Base-by-base conservation (phyloP, 495 filamentous ascomycete genomes). In the Hypoxylon fuscum region DNA sequence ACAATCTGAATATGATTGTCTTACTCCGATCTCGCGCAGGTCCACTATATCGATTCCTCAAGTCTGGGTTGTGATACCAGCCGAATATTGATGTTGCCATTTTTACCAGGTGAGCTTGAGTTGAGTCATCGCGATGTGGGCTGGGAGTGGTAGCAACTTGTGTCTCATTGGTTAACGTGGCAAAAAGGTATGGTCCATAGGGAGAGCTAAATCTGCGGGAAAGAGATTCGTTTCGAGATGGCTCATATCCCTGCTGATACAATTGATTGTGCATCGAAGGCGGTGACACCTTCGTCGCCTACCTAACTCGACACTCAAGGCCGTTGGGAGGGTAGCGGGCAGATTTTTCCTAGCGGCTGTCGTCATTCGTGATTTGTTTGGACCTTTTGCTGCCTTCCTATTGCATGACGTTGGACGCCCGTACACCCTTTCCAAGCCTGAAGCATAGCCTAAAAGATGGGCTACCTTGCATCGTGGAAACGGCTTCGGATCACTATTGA, bases 71-170 rank as follows among this genome's bases (percentile, higher is more conserved):
- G 53, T 58, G 57, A 58, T 54, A 57, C 57, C 12, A 47, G 35
- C 25, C 45, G 18, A 53, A 44, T 56, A 56, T 58, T 62, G 53
- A 35, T 40, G 32, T 54, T 31, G 42, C 50, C 41, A 46, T 60
- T 61, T 46, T 52, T 34, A 40, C 51, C 52, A 52, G 45, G 56
- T 61, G 45, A 61, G 46, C 32, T 48, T 4, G 38, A 50, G 63
- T 66, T 66, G 63, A 66, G 46, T 66, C 63, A 66, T 66, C 63
- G 57, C 42, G 47, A 40, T 29, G 18, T 61, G 46, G 52, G 46
- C 47, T 49, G 41, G 58, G 41, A 57, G 37, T 35, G 46, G 54
- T 58, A 37, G 45, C 31, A 45, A 34, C 8, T 20, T 23, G 43
- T 42, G 17, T 47, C 41, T 53, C 22, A 62, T 64, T 66, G 63